phyloP scores from a whole-genome alignment of 1,139 yeast species.

The Debaryomyces subglobosus region DNA sequence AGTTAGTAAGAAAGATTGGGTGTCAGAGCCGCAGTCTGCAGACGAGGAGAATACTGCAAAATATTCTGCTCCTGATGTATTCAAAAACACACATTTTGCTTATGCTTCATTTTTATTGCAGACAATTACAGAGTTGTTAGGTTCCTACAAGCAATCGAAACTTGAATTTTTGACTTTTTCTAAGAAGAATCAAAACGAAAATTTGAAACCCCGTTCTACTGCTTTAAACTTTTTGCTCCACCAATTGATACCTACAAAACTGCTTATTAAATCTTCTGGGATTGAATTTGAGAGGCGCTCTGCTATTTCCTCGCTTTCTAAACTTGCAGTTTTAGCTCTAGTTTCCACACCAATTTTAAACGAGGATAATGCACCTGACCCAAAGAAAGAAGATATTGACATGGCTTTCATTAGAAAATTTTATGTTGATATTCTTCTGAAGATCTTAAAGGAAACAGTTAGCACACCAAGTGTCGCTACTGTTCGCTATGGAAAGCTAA shows the following conservation, averaged over 20 bases:
- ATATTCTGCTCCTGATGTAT: constrained; percentile 31
- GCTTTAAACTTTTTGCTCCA: constrained; percentile 77
- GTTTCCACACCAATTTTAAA: constrained; percentile 55
- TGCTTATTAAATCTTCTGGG: constrained; percentile 34
- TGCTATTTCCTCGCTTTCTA: constrained; percentile 55
- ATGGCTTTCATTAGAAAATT: constrained; percentile 74
- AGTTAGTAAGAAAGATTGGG: constrained; percentile 55
- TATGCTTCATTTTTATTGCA: constrained; percentile 72
- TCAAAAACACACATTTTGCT: constrained; percentile 53
- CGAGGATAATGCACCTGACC: constrained; percentile 43
- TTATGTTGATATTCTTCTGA: constrained; percentile 70
- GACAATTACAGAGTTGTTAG: constrained; percentile 67
- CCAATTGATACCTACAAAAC: constrained; percentile 66
- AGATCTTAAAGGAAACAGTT: constrained; percentile 57
- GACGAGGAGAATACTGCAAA: constrained; percentile 18
- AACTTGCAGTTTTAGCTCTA: constrained; percentile 59
- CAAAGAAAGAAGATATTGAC: constrained; percentile 63
- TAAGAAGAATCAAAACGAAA: constrained; percentile 36
- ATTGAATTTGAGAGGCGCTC: constrained; percentile 41
- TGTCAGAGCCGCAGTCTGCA: constrained; percentile 31
- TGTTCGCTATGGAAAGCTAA: constrained; percentile 54
- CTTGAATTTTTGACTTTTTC: constrained; percentile 81
- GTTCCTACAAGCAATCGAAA: constrained; percentile 80
- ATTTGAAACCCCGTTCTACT: constrained; percentile 65
- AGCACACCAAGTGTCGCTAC: constrained; percentile 25